These are phyloP conservation scores for Mucor irregularis DNA, from an alignment of 371 early-diverging fungal species.

Conservation along the genomic window DNA sequence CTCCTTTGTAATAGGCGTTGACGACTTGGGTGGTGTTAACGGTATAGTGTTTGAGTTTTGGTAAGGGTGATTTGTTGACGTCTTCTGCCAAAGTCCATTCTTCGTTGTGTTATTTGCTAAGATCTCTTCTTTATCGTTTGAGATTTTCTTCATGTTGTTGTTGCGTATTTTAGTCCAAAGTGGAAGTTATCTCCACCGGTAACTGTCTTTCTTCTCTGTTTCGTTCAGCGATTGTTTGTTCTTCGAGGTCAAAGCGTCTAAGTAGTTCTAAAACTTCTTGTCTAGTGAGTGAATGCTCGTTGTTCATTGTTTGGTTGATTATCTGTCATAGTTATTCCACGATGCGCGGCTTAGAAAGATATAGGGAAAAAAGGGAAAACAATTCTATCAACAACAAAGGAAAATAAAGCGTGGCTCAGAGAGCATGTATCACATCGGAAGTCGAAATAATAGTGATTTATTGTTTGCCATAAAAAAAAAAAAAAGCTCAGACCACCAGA, in stretches of 20 bases:
- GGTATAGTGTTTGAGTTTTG: slow-evolving; percentile 13
- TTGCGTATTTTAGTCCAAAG: too few species aligned
- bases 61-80: slow-evolving; percentile 4
- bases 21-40: slow-evolving; percentile 10
- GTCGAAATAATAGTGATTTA: too few species aligned
- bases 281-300: neutral
- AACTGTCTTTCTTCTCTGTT: neutral
- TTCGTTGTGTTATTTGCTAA: slow-evolving; percentile 6
- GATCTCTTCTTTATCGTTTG: neutral
- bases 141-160: neutral
- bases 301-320: neutral
- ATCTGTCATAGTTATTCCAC: neutral
- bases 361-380: neutral
- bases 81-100: slow-evolving; percentile 15
- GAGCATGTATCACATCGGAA: too few species aligned
- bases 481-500: too few species aligned
- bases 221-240: neutral
- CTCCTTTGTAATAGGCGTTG: slow-evolving; percentile 6
- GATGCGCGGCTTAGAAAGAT: neutral
- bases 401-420: neutral
- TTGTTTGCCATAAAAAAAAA: too few species aligned
- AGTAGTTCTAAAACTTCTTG: neutral
- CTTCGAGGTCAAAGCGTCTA: neutral
- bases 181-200: neutral
- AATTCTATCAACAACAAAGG: neutral